Percentiles rank a stretch among this genome's conserved stretches.
phyloP scores from a whole-genome alignment of 164 flowering plant species.

The Stephania japonica region DNA sequence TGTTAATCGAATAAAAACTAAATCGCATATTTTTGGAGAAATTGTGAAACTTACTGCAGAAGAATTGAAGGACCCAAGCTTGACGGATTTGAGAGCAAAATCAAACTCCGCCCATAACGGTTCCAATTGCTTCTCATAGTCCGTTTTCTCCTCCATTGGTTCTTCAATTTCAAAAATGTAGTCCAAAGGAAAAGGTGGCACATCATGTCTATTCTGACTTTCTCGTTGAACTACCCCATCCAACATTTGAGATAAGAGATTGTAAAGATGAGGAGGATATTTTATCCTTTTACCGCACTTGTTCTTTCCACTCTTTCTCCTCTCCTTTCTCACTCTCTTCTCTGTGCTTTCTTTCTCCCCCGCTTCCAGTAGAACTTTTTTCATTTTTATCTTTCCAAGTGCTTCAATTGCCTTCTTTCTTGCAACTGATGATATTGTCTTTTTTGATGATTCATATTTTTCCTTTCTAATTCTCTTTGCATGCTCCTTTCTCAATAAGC shows the following conservation, averaged over 20 bases:
- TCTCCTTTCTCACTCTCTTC: too few species aligned
- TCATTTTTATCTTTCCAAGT: constrained; percentile 12
- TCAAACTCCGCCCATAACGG: constrained; percentile 41
- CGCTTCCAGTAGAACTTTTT: constrained; percentile 14
- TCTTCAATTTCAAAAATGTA: constrained; percentile 25
- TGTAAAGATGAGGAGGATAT: constrained; percentile 1
- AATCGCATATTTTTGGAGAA: neutral
- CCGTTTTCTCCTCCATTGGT: constrained; percentile 29
- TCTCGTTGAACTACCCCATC: constrained; percentile 19
- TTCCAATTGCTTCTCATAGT: constrained; percentile 33
- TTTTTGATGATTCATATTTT: too few species aligned
- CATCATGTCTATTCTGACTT: neutral
- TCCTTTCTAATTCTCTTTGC: neutral
- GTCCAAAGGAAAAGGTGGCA: constrained; percentile 27
- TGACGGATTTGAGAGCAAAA: constrained; percentile 24
- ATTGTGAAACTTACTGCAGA: constrained; percentile 24
- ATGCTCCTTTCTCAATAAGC: neutral
- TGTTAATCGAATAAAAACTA: neutral
- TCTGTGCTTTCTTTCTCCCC: neutral
- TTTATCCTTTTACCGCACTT: too few species aligned
- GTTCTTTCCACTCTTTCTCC: too few species aligned
- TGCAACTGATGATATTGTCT: too few species aligned
- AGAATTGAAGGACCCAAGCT: constrained; percentile 22
- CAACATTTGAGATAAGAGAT: constrained; percentile 31
- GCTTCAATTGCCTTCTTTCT: constrained; percentile 3